Conservation (phyloP, 108 stramenopile species). For the Aurantiochytrium sp. region DNA sequence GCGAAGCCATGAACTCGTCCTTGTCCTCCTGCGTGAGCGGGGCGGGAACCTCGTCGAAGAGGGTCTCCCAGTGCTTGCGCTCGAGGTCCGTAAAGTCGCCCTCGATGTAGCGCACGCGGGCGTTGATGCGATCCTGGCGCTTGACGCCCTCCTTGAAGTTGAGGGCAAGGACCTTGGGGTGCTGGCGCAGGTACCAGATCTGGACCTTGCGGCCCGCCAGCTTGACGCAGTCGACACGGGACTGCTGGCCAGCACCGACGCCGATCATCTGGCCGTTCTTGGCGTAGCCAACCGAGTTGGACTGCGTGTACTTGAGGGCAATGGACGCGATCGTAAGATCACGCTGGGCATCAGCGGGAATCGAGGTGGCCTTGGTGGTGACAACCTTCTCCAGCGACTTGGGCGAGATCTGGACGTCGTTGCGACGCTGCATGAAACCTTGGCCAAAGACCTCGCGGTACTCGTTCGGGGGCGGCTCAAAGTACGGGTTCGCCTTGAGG, state of each 20-base stretch:
- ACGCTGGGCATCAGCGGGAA: conserved; percentile 76
- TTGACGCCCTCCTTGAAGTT: conserved; percentile 86
- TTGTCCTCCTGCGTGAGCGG: conserved; percentile 81
- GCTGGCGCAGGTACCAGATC: conserved; percentile 93
- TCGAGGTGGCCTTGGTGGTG: conserved; percentile 41
- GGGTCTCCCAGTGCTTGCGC: conserved; percentile 69
- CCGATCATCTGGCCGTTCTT: conserved; percentile 98
- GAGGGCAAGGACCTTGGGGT: conserved; percentile 87
- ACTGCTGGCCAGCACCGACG: conserved; percentile 99
- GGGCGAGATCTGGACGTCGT: conserved; percentile 68
- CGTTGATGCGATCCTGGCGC: conserved; percentile 95
- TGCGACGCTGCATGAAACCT: conserved; percentile 89
- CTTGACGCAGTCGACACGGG: conserved; percentile 97
- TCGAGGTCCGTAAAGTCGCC: conserved; percentile 90
- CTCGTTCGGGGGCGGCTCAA: conserved; percentile 71
- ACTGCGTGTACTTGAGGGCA: conserved; percentile 97
- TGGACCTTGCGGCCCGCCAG: conserved; percentile 91
- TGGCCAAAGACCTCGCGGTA: conserved; percentile 97
- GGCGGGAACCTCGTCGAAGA: conserved; percentile 73
- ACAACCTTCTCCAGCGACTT: conserved; percentile 62
- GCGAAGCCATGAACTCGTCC: conserved; percentile 63
- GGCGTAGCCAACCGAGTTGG: conserved; percentile 90
- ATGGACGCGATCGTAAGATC: conserved; percentile 92
- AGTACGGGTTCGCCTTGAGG: conserved; percentile 73
- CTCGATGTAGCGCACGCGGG: conserved; percentile 95